Evolutionary conservation across 257 asterid species (phyloP).

Genomic region (Solanum phureja): DNA sequence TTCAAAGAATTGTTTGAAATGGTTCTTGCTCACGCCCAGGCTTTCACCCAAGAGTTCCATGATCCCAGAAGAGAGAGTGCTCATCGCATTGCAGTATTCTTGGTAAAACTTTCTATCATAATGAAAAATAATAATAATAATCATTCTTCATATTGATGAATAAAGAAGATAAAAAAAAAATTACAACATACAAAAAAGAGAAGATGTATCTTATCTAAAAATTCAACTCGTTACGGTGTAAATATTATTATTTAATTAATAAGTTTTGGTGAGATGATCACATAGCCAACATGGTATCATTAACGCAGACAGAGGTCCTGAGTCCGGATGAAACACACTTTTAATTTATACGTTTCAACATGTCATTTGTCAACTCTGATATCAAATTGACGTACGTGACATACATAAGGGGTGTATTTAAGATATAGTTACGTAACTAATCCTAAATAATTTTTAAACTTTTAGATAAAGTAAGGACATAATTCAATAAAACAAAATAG

Average conservation of each 20-base stretch:
- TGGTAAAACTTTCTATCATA: background rate
- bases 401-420: too few relatives aligned
- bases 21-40: background rate
- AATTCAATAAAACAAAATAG: background rate
- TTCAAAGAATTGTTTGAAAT: conserved; percentile 2
- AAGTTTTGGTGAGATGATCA: background rate
- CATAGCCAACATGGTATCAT: background rate
- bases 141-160: background rate
- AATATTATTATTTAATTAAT: background rate
- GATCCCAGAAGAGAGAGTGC: background rate
- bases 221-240: background rate
- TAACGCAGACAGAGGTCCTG: background rate
- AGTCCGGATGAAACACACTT: background rate
- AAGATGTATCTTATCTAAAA: background rate
- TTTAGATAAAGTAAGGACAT: background rate
- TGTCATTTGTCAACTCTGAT: background rate
- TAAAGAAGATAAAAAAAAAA: background rate
- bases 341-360: background rate
- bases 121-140: background rate
- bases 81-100: conserved; percentile 3
- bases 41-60: conserved; percentile 1
- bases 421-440: background rate
- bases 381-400: background rate
- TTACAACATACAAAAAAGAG: too few relatives aligned
- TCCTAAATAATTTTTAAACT: background rate